Evolutionary conservation across 2,329 filamentous ascomycete genomes (phyloP).

Genomic region (Neobulgaria alba): DNA sequence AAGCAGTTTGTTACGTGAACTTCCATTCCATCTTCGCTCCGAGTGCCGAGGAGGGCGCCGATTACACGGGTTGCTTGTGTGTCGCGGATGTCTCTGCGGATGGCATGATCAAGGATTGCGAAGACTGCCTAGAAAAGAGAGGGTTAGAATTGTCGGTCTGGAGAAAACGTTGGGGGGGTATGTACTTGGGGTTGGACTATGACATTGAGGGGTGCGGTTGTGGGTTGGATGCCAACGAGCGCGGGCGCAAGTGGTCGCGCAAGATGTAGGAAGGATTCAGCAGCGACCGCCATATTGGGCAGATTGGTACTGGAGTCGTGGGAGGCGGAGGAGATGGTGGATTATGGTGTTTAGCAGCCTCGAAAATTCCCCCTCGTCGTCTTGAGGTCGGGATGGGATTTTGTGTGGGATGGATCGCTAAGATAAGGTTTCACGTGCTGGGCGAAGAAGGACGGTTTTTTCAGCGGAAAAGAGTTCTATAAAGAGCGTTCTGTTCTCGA

Average conservation of each 20-base stretch:
- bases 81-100: constrained; percentile 56
- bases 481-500: no score
- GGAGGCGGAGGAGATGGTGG: constrained; percentile 4
- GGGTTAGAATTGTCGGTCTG: constrained; percentile 9
- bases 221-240: constrained; percentile 68
- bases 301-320: constrained; percentile 18
- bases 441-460: no score
- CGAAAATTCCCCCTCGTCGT: constrained; percentile 16
- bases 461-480: no score
- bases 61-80: constrained; percentile 93
- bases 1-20: constrained; percentile 95
- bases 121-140: constrained; percentile 49
- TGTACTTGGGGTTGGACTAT: constrained; percentile 91
- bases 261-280: constrained; percentile 88
- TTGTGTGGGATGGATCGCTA: constrained; percentile 5
- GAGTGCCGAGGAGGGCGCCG: constrained; percentile 84
- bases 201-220: constrained; percentile 85
- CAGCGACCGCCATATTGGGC: constrained; percentile 66
- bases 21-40: constrained; percentile 93
- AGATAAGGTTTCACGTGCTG: constrained; percentile 10
- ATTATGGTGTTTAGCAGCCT: constrained; percentile 6
- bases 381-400: constrained; percentile 2
- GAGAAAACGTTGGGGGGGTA: background rate
- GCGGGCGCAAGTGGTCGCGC: constrained; percentile 84
- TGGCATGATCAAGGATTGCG: constrained; percentile 84